Evolutionary conservation across 2,329 filamentous ascomycete genomes (phyloP).

Genomic region (Lizonia empirigonia): DNA sequence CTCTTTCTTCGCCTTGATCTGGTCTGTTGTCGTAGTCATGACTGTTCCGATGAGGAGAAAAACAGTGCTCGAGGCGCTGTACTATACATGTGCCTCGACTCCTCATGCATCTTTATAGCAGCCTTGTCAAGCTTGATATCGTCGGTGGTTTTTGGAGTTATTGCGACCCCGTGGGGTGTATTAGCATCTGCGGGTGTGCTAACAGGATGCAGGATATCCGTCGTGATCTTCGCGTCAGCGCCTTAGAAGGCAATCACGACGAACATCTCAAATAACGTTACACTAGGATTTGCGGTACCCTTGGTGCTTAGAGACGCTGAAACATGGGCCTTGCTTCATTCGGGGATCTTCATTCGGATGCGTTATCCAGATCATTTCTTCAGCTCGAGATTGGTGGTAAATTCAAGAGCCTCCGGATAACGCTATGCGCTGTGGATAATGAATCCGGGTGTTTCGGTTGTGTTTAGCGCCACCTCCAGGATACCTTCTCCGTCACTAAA

Average conservation of each 20-base stretch:
- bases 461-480: slow-evolving; percentile 1
- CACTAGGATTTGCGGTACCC: neutral
- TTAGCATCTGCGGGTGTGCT: slow-evolving; percentile 3
- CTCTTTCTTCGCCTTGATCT: slow-evolving; percentile 13
- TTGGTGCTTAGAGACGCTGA: slow-evolving; percentile 2
- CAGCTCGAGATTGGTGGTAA: slow-evolving; percentile 14
- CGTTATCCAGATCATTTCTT: neutral
- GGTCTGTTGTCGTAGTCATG: slow-evolving; percentile 10
- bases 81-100: neutral
- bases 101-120: slow-evolving; percentile 5
- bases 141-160: slow-evolving; percentile 6
- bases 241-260: neutral
- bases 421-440: slow-evolving; percentile 15
- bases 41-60: neutral
- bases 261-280: neutral
- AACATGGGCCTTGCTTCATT: neutral
- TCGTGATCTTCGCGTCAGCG: slow-evolving; percentile 10
- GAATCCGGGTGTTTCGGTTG: slow-evolving; percentile 6
- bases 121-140: slow-evolving; percentile 12
- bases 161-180: slow-evolving; percentile 10
- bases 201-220: slow-evolving; percentile 10
- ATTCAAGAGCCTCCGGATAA: slow-evolving; percentile 11
- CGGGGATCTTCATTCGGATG: neutral
- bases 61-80: neutral
- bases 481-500: slow-evolving; percentile 14